Conservation (phyloP, 2,329 filamentous ascomycete genomes). For the Pestalotiopsis sp. region DNA sequence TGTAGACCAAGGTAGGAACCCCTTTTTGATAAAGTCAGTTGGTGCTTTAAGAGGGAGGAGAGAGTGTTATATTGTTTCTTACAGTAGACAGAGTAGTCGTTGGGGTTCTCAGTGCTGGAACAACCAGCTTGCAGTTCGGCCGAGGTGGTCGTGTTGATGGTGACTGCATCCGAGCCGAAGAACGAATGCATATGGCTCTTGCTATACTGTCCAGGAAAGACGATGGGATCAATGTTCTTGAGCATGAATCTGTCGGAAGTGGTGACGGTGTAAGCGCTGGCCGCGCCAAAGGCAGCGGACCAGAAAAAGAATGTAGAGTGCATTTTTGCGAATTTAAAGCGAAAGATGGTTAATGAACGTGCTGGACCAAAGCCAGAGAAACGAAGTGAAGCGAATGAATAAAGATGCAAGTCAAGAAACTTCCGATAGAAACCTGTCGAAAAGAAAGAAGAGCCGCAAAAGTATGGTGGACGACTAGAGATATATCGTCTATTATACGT, state of each 20-base stretch:
- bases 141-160: slow-evolving; percentile 25
- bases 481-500: not conserved
- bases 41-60: not conserved
- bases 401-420: not conserved
- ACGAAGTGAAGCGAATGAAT: not conserved
- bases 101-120: slow-evolving; percentile 30
- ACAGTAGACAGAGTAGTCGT: slow-evolving; percentile 32
- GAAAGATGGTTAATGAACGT: not conserved
- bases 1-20: slow-evolving; percentile 22
- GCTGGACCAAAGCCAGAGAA: too few relatives aligned
- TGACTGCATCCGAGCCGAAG: slow-evolving; percentile 26
- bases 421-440: not conserved
- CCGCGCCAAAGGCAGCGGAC: slow-evolving; percentile 2
- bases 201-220: slow-evolving; percentile 23
- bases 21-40: not conserved
- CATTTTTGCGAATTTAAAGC: not conserved
- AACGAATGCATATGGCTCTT: slow-evolving; percentile 29
- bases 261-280: slow-evolving; percentile 5
- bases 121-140: slow-evolving; percentile 32
- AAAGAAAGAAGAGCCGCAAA: not conserved
- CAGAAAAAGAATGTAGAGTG: not conserved
- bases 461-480: not conserved
- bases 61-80: not conserved
- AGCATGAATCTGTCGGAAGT: slow-evolving; percentile 22
- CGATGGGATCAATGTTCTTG: slow-evolving; percentile 30